Percentiles rank a stretch among this genome's conserved stretches.
Evolutionary conservation across 192 early-diverging fungal species (phyloP).

Genomic region (Backusella circina): DNA sequence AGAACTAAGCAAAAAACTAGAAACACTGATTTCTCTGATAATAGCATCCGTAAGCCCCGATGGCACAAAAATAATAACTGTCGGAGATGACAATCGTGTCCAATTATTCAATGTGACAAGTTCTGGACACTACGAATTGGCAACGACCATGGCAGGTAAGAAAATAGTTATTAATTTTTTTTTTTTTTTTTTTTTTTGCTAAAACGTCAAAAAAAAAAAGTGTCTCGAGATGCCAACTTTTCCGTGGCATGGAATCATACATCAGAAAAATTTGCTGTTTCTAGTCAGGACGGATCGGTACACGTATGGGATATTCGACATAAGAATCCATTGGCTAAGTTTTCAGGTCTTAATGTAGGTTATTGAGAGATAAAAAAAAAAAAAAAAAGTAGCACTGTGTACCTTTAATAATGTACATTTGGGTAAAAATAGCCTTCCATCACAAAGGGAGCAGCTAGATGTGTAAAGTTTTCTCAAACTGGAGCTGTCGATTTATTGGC

Average conservation of each 20-base stretch:
- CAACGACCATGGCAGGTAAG: constrained; percentile 71
- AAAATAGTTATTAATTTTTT: not conserved
- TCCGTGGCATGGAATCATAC: constrained; percentile 94
- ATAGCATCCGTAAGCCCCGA: constrained; percentile 86
- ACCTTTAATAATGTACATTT: not conserved
- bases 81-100: constrained; percentile 86
- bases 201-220: constrained; percentile 26
- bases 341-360: constrained; percentile 66
- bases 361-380: not conserved
- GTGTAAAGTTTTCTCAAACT: constrained; percentile 90
- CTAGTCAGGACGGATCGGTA: constrained; percentile 90
- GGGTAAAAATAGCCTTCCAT: constrained; percentile 45
- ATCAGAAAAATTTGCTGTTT: constrained; percentile 93
- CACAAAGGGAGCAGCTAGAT: constrained; percentile 71
- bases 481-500: constrained; percentile 85
- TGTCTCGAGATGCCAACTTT: constrained; percentile 82
- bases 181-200: constrained; percentile 11
- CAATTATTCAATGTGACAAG: constrained; percentile 78
- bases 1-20: not conserved
- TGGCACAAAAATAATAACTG: constrained; percentile 86
- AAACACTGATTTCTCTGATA: not conserved
- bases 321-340: constrained; percentile 71
- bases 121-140: constrained; percentile 63
- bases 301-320: constrained; percentile 90
- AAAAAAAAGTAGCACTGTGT: not conserved